These are phyloP conservation scores for Speleostelium caveatum DNA, from an alignment of 78 protist species.

Conservation along the genomic window DNA sequence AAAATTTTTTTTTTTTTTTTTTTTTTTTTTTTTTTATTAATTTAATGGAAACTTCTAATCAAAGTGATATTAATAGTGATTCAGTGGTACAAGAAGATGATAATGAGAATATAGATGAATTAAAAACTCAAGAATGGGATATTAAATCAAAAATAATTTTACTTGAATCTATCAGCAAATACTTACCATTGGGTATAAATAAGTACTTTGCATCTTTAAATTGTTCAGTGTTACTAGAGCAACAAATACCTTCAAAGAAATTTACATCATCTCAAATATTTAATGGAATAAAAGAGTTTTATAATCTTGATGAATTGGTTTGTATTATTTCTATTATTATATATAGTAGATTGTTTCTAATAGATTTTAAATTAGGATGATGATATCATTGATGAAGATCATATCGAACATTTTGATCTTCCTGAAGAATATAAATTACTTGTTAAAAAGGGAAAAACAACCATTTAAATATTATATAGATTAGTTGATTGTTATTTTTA, in stretches of 20 bases:
- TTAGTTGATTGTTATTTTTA: neutral
- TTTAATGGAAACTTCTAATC: too few relatives aligned
- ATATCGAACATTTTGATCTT: slow-evolving; percentile 4
- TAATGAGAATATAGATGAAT: too few relatives aligned
- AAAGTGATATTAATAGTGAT: too few relatives aligned
- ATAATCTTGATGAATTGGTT: slow-evolving; percentile 55
- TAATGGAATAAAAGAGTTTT: slow-evolving; percentile 49
- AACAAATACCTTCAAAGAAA: slow-evolving; percentile 18
- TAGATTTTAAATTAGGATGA: slow-evolving; percentile 14
- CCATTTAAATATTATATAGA: neutral
- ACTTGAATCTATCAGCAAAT: slow-evolving; percentile 31
- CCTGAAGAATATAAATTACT: slow-evolving; percentile 9
- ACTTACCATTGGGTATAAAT: slow-evolving; percentile 39
- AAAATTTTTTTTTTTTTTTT: too few relatives aligned
- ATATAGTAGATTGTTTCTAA: neutral
- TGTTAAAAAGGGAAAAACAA: too few relatives aligned
- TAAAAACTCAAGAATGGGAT: too few relatives aligned
- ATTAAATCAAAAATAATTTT: neutral
- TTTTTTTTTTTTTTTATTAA: too few relatives aligned
- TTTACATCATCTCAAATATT: slow-evolving; percentile 12
- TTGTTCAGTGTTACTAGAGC: neutral
- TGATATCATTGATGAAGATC: slow-evolving; percentile 54
- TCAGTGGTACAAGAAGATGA: too few relatives aligned
- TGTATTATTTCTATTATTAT: neutral
- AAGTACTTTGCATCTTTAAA: slow-evolving; percentile 43